A percentile compares a stretch with the other conserved stretches of the same genome.
Conservation (phyloP, 192 early-diverging fungal genomes). For the Lobosporangium transversale region DNA sequence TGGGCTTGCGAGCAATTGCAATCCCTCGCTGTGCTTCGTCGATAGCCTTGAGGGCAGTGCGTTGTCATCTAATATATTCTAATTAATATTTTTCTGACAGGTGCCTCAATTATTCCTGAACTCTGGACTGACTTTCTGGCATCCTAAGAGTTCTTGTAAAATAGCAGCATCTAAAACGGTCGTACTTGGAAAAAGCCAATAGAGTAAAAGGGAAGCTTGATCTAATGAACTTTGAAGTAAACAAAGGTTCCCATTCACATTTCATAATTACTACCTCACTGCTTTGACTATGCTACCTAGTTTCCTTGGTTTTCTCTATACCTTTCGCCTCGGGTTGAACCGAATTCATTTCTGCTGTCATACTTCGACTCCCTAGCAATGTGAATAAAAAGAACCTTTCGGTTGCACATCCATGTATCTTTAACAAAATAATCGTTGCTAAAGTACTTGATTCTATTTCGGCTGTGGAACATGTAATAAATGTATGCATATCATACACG, state of each 20-base stretch:
- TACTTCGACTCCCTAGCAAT: too few species aligned
- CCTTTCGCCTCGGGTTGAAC: neutral
- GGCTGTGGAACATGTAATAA: too few species aligned
- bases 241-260: neutral
- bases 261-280: neutral
- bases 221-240: neutral
- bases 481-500: too few species aligned
- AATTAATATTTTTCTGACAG: slow-evolving; percentile 2
- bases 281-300: neutral
- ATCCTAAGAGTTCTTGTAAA: slow-evolving; percentile 6
- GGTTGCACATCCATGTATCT: too few species aligned
- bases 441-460: too few species aligned
- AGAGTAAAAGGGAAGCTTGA: neutral
- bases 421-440: too few species aligned
- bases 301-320: neutral
- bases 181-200: neutral
- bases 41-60: neutral
- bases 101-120: slow-evolving; percentile 26
- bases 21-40: slow-evolving; percentile 16
- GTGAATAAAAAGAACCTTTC: too few species aligned
- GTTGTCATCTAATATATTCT: neutral
- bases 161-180: slow-evolving; percentile 18
- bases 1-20: slow-evolving; percentile 41
- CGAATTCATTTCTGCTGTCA: too few species aligned
- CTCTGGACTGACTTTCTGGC: slow-evolving; percentile 16